Percentiles rank a stretch among this genome's conserved stretches.
phyloP scores from a whole-genome alignment of 2,329 filamentous ascomycete genomes.

The Magnaporthiopsis incrustans region DNA sequence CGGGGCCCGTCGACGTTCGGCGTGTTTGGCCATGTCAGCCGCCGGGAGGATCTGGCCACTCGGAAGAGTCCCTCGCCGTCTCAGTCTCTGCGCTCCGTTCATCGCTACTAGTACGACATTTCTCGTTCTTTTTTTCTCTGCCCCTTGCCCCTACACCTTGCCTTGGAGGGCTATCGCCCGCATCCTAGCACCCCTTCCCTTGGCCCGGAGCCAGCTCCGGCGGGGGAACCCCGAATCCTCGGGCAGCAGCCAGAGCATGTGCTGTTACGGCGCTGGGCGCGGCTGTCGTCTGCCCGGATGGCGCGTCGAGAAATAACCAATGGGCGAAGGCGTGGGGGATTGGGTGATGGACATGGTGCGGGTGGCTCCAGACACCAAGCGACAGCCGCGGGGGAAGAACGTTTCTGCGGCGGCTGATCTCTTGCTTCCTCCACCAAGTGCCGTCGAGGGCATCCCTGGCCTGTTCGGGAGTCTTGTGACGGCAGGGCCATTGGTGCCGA shows the following conservation, averaged over 20 bases:
- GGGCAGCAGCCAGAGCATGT: neutral
- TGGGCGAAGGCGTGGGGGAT: neutral
- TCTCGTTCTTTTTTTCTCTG: neutral
- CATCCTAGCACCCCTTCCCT: neutral
- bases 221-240: neutral
- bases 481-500: neutral
- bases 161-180: too few relatives aligned
- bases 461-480: neutral
- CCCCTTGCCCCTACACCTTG: neutral
- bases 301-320: neutral
- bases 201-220: neutral
- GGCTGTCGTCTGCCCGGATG: neutral
- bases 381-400: neutral
- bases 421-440: neutral
- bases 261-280: too few relatives aligned
- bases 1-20: neutral
- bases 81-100: neutral
- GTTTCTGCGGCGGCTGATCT: neutral
- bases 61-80: neutral
- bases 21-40: neutral
- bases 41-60: neutral
- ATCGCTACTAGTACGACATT: neutral
- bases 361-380: neutral
- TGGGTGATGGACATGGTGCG: neutral
- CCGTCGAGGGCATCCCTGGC: neutral